Base-by-base conservation (phyloP, 257 asterid species). In the Pogostemon cablin region DNA sequence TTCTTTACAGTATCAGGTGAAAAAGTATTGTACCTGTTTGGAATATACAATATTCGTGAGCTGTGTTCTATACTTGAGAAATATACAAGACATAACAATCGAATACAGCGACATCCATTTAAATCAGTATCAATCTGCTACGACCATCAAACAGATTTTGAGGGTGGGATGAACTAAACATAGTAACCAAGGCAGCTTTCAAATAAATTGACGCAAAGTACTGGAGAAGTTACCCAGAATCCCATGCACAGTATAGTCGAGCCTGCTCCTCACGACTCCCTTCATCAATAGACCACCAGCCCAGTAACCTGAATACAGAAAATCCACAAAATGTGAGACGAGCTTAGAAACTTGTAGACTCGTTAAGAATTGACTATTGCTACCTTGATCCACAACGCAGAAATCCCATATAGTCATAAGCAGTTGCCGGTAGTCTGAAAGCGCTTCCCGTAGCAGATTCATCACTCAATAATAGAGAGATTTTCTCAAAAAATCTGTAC, bases 271-370 rank as follows among this genome's bases (percentile, higher is more conserved):
- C 97, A 65, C 82, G 88, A 75, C 99, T 91, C 70, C 90, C 86
- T 89, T 91, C 97, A 72, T 93, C 99, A 65, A 93, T 91, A 35
- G 99, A 93, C 99, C 99, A 93, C 97, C 97, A 93, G 60, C 99
- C 99, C 62, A 93, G 73, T 54, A 89, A 86, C 88, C 97, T 90
- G 85, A 69, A 71, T 66, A 4, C 10, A 76, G 57, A 68, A 55
- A 74, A 58, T 57, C 67, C 52, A 64, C 79, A 11, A 67, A 25
- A 74, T 4, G 4, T 68, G 6, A 17, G 7, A 34, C 15, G 15
- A 35, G 20, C 60, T 41, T 39, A 49, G 46, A 57, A 68, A 64
- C 20, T 57, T 60, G 42, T 67, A 43, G 57, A 37, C 60, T 54
- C 56, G 57, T 69, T 63, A 39, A 47, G 15, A 49, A 64, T 50